Evolutionary conservation across 139 green algal genomes (phyloP), one percentile per base, ranked within the genome.

Genomic region (Gonium pectorale): DNA sequence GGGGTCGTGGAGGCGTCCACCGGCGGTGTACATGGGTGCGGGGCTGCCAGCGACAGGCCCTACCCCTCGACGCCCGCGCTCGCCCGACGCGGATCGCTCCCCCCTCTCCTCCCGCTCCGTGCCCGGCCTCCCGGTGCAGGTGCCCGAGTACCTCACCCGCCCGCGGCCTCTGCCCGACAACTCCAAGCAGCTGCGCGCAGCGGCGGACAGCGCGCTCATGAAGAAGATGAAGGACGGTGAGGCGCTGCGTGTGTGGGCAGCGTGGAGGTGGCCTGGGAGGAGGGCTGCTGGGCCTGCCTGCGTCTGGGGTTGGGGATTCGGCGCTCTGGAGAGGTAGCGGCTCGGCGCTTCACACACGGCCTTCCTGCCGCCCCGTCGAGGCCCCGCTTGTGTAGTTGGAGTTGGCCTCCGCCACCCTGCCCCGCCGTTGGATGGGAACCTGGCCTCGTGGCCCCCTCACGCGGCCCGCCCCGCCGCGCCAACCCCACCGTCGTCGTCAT

Each of bases 81-180:
- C 49, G 13, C 49, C 13, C 49, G 17, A 56, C 13, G 13, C 49
- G 49, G 49, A 56, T 26, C 35, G 0, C 64, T 31, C 7, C 59
- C 59, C 19, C 59, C 59, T 9, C 59, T 11, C 33, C 63, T 5
- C 63, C 33, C 13, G n/a, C 33, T n/a, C 5, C 63, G 24, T 27
- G 24, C 33, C 63, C 35, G 5, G 15, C 63, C 66, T 27, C 37
- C 27, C 68, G 5, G 1, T 31, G 3, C 63, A 84, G 78, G 62
- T 84, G 8, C 78, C 78, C 24, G 78, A 84, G 62, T 64, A 49
- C 62, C 78, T 84, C 43, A 56, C n/a, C 38, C 60, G 78, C 11
- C 78, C 49, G 5, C 44, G 43, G 9, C 7, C 22, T 43, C 78
- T 84, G 44, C 78, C 78, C 21, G 9, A 43, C 78, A 84, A 84